Evolutionary conservation across 2,329 filamentous ascomycete species (phyloP).

Genomic region (Claviceps pazoutovae): DNA sequence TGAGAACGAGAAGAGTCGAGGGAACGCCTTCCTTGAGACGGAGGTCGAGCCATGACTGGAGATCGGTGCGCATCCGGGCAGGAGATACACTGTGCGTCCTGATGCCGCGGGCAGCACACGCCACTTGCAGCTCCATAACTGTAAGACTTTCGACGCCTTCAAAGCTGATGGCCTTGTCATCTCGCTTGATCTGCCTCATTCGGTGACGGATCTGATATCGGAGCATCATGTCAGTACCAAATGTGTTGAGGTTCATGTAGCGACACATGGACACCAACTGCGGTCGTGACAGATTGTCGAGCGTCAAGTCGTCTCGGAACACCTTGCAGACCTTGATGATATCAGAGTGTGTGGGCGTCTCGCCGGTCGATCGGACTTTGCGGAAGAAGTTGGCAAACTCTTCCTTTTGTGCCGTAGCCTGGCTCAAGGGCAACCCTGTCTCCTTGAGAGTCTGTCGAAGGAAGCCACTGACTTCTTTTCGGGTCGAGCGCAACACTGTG

Average conservation of each 20-base stretch:
- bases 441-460: slow-evolving; percentile 79
- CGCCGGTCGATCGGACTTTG: slow-evolving; percentile 83
- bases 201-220: slow-evolving; percentile 93
- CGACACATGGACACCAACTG: slow-evolving; percentile 96
- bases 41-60: slow-evolving; percentile 88
- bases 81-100: slow-evolving; percentile 87
- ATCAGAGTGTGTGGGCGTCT: slow-evolving; percentile 74
- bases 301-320: slow-evolving; percentile 92
- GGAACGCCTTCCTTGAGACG: slow-evolving; percentile 90
- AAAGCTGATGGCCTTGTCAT: slow-evolving; percentile 85
- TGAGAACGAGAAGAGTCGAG: slow-evolving; percentile 85
- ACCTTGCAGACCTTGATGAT: slow-evolving; percentile 98
- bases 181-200: slow-evolving; percentile 98
- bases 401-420: slow-evolving; percentile 73
- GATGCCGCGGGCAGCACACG: slow-evolving; percentile 82
- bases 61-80: slow-evolving; percentile 71
- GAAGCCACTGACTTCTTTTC: slow-evolving; percentile 88
- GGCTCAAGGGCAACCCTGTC: slow-evolving; percentile 79
- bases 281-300: slow-evolving; percentile 91
- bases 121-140: slow-evolving; percentile 84
- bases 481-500: slow-evolving; percentile 62
- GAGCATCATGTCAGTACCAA: slow-evolving; percentile 94
- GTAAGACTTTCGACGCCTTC: slow-evolving; percentile 89
- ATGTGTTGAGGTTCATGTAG: slow-evolving; percentile 95
- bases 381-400: slow-evolving; percentile 96